phyloP scores from a whole-genome alignment of 2,329 filamentous ascomycete genomes.

The Neurospora sp. region DNA sequence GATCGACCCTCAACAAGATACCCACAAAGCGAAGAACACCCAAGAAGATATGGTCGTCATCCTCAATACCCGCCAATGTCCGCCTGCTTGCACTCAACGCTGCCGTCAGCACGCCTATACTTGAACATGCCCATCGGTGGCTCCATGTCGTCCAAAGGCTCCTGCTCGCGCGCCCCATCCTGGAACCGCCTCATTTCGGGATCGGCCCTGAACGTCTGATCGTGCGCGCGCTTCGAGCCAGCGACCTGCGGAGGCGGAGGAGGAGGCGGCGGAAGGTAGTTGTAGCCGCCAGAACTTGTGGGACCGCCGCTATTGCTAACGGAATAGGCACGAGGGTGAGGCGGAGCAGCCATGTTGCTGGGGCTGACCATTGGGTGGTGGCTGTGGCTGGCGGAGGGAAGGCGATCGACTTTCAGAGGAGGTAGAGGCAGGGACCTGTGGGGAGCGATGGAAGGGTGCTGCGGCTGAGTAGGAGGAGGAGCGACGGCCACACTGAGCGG shows the following conservation, averaged over 20 bases:
- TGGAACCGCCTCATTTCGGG: constrained; percentile 7
- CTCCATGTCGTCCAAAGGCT: constrained; percentile 5
- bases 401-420: constrained; percentile 9
- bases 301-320: constrained; percentile 4
- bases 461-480: constrained; percentile 8
- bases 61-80: not conserved
- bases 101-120: constrained; percentile 14
- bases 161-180: constrained; percentile 15
- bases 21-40: not conserved
- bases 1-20: not conserved
- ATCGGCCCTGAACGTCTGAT: constrained; percentile 13
- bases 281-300: not conserved
- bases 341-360: not conserved
- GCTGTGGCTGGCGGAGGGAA: not conserved
- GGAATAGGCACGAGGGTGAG: not conserved
- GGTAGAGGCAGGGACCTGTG: constrained; percentile 9
- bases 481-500: constrained; percentile 9
- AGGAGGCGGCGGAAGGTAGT: constrained; percentile 2
- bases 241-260: constrained; percentile 10
- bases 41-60: not conserved
- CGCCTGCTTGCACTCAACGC: not conserved
- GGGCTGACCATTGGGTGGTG: constrained; percentile 12
- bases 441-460: too few relatives aligned
- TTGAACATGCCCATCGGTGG: not conserved
- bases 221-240: constrained; percentile 16